Evolutionary conservation across 2,329 filamentous ascomycete species (phyloP).

Genomic region (Aspergillus fumigatiaffinis): DNA sequence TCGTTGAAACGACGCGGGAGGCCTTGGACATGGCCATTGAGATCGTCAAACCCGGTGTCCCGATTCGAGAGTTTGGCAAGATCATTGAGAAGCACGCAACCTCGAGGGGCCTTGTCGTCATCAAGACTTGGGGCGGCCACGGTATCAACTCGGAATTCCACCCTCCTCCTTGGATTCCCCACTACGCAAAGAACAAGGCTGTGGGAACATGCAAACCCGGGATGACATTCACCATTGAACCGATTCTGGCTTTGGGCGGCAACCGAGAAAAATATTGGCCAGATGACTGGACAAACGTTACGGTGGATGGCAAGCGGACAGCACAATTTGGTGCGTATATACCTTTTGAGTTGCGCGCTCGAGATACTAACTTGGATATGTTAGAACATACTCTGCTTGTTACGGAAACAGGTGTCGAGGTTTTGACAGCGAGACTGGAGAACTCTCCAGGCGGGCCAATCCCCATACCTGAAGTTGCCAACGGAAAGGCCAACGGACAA

Average conservation of each 20-base stretch:
- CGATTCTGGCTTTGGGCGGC: constrained; percentile 84
- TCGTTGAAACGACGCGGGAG: constrained; percentile 80
- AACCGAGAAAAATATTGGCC: constrained; percentile 89
- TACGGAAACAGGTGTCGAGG: constrained; percentile 70
- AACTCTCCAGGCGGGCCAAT: constrained; percentile 68
- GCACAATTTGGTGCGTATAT: constrained; percentile 66
- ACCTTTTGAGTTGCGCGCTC: neutral
- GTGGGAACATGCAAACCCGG: constrained; percentile 84
- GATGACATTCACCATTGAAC: constrained; percentile 96
- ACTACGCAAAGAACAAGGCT: constrained; percentile 94
- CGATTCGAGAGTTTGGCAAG: constrained; percentile 84
- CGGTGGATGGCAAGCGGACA: constrained; percentile 76
- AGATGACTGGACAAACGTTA: constrained; percentile 92
- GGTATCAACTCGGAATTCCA: constrained; percentile 89
- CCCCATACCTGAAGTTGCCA: constrained; percentile 44
- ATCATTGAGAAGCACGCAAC: constrained; percentile 89
- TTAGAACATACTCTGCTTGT: constrained; percentile 73
- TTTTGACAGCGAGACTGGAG: constrained; percentile 64
- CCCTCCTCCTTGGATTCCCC: constrained; percentile 82
- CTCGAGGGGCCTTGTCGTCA: constrained; percentile 70
- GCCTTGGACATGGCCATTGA: constrained; percentile 80
- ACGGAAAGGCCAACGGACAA: neutral
- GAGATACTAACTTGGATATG: constrained; percentile 8
- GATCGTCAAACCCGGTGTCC: constrained; percentile 79
- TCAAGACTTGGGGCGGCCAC: constrained; percentile 88